Conservation (phyloP, 371 early-diverging fungal genomes). For the Choanephora cucurbitarum region DNA sequence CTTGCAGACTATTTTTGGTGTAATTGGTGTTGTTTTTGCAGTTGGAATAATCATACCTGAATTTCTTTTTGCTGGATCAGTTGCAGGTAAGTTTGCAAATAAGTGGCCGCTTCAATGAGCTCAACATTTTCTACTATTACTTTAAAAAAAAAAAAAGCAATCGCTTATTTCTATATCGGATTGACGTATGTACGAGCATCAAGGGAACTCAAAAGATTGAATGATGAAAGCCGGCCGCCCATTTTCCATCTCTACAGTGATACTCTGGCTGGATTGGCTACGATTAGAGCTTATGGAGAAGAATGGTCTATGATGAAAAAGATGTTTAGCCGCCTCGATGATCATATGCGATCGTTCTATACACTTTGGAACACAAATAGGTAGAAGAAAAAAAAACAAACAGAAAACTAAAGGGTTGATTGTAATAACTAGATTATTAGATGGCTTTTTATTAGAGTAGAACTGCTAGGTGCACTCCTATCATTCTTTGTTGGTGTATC, state of each 20-base stretch:
- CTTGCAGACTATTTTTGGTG: conserved; percentile 61
- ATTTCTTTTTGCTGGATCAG: conserved; percentile 49
- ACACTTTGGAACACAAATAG: conserved; percentile 82
- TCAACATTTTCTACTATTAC: background rate
- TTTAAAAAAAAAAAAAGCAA: too few species aligned
- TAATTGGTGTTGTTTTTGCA: conserved; percentile 70
- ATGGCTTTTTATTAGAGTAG: conserved; percentile 70
- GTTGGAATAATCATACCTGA: conserved; percentile 65
- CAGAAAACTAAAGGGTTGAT: background rate
- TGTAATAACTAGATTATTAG: conserved; percentile 4
- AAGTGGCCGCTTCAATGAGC: background rate
- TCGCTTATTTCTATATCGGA: conserved; percentile 43
- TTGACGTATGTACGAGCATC: conserved; percentile 58
- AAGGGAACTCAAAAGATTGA: conserved; percentile 55
- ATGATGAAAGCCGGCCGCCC: conserved; percentile 52
- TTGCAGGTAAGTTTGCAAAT: conserved; percentile 29
- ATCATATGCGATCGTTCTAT: conserved; percentile 79
- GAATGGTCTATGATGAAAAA: conserved; percentile 45
- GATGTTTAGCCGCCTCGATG: conserved; percentile 55
- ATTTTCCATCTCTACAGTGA: conserved; percentile 59
- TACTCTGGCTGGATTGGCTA: conserved; percentile 51
- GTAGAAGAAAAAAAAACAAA: conserved; percentile 46
- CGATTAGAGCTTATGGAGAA: conserved; percentile 59
- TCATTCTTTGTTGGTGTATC: conserved; percentile 69
- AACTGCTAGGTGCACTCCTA: conserved; percentile 67